These are phyloP conservation scores for Prunella vulgaris DNA, from an alignment of 257 asterid species.

Conservation along the genomic window DNA sequence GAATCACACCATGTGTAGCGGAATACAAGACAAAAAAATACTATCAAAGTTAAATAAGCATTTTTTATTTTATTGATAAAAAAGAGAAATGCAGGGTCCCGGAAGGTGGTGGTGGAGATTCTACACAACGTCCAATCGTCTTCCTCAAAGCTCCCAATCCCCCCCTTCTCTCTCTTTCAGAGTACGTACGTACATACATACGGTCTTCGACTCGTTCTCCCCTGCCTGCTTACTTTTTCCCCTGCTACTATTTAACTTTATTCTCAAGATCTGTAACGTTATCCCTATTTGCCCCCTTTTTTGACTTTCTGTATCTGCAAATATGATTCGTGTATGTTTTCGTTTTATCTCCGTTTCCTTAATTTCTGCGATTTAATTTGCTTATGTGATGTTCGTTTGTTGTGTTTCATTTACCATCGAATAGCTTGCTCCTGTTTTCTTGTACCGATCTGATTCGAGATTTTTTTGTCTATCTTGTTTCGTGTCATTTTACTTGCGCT, in stretches of 20 bases:
- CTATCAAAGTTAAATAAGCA: not conserved
- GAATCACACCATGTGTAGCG: not conserved
- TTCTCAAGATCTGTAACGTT: conserved; percentile 17
- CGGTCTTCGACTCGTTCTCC: conserved; percentile 29
- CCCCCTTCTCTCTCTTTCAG: not conserved
- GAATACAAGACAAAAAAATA: not conserved
- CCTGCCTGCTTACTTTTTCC: conserved; percentile 17
- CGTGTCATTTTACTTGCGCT: not conserved
- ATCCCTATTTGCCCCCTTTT: not conserved
- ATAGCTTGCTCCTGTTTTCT: conserved; percentile 4
- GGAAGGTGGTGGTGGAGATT: conserved; percentile 26
- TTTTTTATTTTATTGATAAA: not conserved
- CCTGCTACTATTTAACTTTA: conserved; percentile 12
- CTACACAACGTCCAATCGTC: conserved; percentile 19
- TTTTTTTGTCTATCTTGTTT: not conserved
- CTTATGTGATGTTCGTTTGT: conserved; percentile 19
- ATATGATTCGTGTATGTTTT: conserved; percentile 15
- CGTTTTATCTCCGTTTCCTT: not conserved
- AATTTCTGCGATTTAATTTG: conserved; percentile 3
- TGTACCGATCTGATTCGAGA: conserved; percentile 17
- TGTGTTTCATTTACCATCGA: not conserved
- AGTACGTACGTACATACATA: not conserved
- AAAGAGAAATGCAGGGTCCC: conserved; percentile 4
- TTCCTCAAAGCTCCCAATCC: conserved; percentile 22
- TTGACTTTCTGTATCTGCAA: not conserved